A percentile compares a stretch with the other conserved stretches of the same genome.
Evolutionary conservation across 306 rosid species (phyloP).

Genomic region (Lathyrus oleraceus): DNA sequence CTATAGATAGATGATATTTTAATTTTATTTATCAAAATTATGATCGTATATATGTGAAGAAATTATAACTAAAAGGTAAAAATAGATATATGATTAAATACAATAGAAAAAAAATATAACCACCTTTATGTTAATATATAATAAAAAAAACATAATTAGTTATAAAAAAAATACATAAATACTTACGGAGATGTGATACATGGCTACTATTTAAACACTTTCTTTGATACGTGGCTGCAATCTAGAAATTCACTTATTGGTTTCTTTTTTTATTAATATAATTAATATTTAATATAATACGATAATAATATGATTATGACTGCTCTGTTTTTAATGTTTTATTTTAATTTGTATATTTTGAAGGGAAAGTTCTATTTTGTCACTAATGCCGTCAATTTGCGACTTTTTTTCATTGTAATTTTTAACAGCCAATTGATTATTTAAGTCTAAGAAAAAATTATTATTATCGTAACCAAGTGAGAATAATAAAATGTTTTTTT

Average conservation of each 20-base stretch:
- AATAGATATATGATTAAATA: no score
- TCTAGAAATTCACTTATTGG: neutral
- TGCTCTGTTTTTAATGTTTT: neutral
- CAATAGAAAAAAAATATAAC: no score
- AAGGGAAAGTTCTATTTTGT: conserved; percentile 29
- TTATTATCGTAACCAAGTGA: neutral
- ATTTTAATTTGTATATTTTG: neutral
- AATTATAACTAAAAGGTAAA: no score
- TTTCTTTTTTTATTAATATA: neutral
- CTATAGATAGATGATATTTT: no score
- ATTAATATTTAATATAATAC: neutral
- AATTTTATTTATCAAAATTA: no score
- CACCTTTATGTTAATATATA: no score
- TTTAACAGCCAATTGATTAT: neutral
- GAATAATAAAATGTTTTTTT: neutral
- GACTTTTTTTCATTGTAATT: conserved; percentile 19
- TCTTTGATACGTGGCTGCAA: neutral
- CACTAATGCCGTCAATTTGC: conserved; percentile 25
- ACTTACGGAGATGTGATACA: neutral
- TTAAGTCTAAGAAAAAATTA: neutral
- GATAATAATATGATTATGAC: neutral
- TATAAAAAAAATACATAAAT: neutral
- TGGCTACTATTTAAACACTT: conserved; percentile 8
- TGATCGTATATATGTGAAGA: no score
- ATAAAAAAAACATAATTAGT: no score